Evolutionary conservation across 345 rosid genomes (phyloP), one percentile per base, ranked within the genome.

Genomic region (Isatis tinctoria): DNA sequence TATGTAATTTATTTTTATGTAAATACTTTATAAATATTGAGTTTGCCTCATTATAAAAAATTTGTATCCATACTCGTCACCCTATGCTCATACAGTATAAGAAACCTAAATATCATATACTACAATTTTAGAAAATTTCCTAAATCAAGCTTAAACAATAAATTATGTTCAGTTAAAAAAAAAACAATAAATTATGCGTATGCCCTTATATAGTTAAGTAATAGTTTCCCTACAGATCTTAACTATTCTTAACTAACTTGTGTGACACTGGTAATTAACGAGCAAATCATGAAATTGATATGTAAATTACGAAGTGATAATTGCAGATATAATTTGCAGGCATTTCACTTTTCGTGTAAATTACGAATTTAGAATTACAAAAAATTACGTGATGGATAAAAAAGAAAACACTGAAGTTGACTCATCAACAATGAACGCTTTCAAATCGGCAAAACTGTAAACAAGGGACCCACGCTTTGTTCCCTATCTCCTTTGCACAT

Each of bases 391-490:
- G 83, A 82, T 75, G 77, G 77, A 61, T 70, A 30, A 58, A 78
- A 85, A 78, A 83, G 69, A 70, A 70, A 81, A 40, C 78, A 81
- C 7, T 81, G 93, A 85, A 77, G 82, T 82, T 80, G 97, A 87
- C 93, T 79, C 78, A 59, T 83, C 87, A 83, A 75, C 87, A 65
- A 83, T 80, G 70, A 51, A n/a, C 16, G 82, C 69, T 77, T 61
- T 69, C 33, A 69, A 70, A 65, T 47, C 57, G 80, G 67, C 65
- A 44, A 68, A 74, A 66, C 14, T 49, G 56, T 60, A 76, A 83
- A 75, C 35, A 39, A 64, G 82, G 93, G 96, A 17, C 91, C 90
- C 86, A 64, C 68, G 60, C n/a, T 78, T 48, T 61, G 94, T 80
- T 77, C 81, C 98, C 94, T 65, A 78, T 68, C 58, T 69, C 65